phyloP scores from a whole-genome alignment of 805 yeast genomes.

The Saccharomycopsis oosterbeekiorum region DNA sequence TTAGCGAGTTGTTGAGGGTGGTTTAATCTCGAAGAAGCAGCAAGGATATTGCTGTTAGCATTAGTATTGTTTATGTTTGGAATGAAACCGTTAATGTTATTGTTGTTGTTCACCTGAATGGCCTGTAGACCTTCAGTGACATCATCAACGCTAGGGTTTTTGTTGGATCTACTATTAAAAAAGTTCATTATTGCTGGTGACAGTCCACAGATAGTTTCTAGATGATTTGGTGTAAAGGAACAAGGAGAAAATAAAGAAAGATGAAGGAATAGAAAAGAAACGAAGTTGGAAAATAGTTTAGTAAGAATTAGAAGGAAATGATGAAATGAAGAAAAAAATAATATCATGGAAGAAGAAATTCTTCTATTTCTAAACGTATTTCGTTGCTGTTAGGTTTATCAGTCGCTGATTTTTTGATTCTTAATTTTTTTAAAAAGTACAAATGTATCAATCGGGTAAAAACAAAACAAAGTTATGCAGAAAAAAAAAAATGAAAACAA shows the following conservation, averaged over 20 bases:
- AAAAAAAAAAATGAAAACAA: not conserved
- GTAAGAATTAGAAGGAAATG: not conserved
- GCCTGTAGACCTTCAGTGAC: conserved; percentile 13
- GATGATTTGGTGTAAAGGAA: not conserved
- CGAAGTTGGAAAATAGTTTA: not conserved
- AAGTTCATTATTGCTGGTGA: conserved; percentile 5
- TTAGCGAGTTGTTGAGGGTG: not conserved
- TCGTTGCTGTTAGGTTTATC: not conserved
- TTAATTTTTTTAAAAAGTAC: not conserved
- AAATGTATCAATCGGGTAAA: not conserved
- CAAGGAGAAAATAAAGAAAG: no score
- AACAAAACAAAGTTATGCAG: not conserved
- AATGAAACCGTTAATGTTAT: conserved; percentile 2
- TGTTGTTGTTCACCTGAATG: conserved; percentile 15
- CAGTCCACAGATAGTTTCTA: no score
- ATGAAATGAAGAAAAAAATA: not conserved
- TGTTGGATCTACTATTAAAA: conserved; percentile 2
- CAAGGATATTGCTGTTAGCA: conserved; percentile 2
- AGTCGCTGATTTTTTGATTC: not conserved
- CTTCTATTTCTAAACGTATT: not conserved
- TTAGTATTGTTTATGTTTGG: conserved; percentile 10
- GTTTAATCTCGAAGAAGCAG: conserved; percentile 5
- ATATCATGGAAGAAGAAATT: not conserved
- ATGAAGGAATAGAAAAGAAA: not conserved
- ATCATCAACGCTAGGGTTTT: conserved; percentile 6